A percentile compares a stretch with the other conserved stretches of the same genome.
Evolutionary conservation across 306 rosid species (phyloP).

Genomic region (Vigna hirtella): DNA sequence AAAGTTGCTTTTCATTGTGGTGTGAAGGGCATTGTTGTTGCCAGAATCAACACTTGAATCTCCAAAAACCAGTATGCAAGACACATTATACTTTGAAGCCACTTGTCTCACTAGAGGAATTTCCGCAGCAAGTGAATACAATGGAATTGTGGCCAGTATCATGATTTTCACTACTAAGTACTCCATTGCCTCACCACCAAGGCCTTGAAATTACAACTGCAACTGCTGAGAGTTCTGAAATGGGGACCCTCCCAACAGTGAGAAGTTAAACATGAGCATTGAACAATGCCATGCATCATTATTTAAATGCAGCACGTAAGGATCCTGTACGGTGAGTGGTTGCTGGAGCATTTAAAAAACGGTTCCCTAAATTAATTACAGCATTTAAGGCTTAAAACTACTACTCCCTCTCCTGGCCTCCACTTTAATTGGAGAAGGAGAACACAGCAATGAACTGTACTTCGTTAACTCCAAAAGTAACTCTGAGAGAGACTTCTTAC

Average conservation of each 20-base stretch:
- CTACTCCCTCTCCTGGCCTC: background rate
- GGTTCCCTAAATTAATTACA: conserved; percentile 14
- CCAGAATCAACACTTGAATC: conserved; percentile 90
- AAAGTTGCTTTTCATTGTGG: conserved; percentile 67
- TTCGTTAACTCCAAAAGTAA: background rate
- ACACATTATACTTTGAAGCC: conserved; percentile 50
- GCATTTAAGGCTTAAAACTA: conserved; percentile 44
- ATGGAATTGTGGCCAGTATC: conserved; percentile 38
- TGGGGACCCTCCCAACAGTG: background rate
- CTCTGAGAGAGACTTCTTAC: background rate
- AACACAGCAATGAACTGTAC: background rate
- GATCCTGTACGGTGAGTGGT: conserved; percentile 27
- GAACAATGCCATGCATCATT: background rate
- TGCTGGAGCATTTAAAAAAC: conserved; percentile 27
- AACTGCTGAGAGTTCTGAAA: background rate
- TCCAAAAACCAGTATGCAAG: conserved; percentile 70
- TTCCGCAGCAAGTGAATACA: conserved; percentile 39
- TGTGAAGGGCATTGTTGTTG: conserved; percentile 70
- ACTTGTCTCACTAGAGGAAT: conserved; percentile 32
- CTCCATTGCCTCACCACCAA: background rate
- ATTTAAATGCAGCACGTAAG: conserved; percentile 35
- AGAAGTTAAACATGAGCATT: background rate
- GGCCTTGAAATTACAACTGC: too few relatives aligned
- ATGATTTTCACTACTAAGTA: conserved; percentile 9
- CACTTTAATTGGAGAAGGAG: background rate